Conservation (phyloP, 1,284 basidiomycete species). For the Tilletia caries region DNA sequence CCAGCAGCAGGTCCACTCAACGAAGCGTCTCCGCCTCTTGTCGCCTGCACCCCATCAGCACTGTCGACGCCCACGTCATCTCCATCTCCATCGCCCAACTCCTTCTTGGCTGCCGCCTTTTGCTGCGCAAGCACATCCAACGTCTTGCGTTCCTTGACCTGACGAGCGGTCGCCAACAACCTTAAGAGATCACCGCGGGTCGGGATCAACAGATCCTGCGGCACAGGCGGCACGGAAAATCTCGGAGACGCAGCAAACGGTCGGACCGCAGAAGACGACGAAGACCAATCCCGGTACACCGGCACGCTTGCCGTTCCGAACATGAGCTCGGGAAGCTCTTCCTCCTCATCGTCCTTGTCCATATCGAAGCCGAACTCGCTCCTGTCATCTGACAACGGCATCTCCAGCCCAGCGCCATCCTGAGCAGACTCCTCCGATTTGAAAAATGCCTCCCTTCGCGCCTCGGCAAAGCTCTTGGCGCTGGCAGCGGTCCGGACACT, state of each 20-base stretch:
- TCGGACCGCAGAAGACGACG: not conserved
- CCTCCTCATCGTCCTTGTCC: constrained; percentile 37
- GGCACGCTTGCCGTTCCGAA: constrained; percentile 49
- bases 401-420: not conserved
- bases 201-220: not conserved
- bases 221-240: not conserved
- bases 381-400: not conserved
- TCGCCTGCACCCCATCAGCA: not conserved
- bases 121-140: not conserved
- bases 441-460: constrained; percentile 42
- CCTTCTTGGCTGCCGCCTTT: constrained; percentile 7
- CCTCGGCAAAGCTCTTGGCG: constrained; percentile 34
- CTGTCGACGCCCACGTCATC: not conserved
- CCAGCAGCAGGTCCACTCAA: not conserved
- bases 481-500: constrained; percentile 36
- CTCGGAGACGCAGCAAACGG: too few relatives aligned
- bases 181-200: constrained; percentile 2
- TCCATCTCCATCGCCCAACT: not conserved
- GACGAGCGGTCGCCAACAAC: not conserved
- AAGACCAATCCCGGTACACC: constrained; percentile 24
- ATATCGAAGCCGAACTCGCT: not conserved
- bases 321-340: constrained; percentile 45
- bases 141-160: constrained; percentile 13
- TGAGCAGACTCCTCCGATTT: constrained; percentile 19
- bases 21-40: not conserved